Percentiles rank a stretch among this genome's conserved stretches.
These are phyloP conservation scores for Phytophthora multivora DNA, from an alignment of 352 stramenopile genomes.

Conservation along the genomic window DNA sequence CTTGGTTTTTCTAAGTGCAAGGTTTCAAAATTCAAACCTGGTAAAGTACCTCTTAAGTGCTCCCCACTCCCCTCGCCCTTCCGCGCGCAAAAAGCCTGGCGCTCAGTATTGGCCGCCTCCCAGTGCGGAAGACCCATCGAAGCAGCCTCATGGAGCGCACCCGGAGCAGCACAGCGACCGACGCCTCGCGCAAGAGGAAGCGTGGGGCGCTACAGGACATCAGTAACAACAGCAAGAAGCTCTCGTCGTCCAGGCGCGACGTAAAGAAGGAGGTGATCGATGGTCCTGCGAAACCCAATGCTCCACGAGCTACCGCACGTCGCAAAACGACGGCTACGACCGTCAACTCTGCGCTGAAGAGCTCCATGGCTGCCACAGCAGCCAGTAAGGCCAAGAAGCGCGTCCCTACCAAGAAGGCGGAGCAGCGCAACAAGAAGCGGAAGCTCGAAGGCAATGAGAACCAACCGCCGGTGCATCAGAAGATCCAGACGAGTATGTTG, in stretches of 20 bases:
- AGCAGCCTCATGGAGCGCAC: slow-evolving; percentile 25
- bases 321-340: slow-evolving; percentile 20
- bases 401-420: slow-evolving; percentile 30
- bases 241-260: slow-evolving; percentile 6
- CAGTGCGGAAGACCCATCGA: neutral
- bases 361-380: slow-evolving; percentile 24
- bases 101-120: slow-evolving; percentile 5
- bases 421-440: slow-evolving; percentile 47
- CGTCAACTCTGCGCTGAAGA: slow-evolving; percentile 36
- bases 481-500: slow-evolving; percentile 75
- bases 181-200: slow-evolving; percentile 73
- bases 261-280: slow-evolving; percentile 32
- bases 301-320: slow-evolving; percentile 7
- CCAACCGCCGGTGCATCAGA: slow-evolving; percentile 35
- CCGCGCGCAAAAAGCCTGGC: slow-evolving; percentile 26
- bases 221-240: slow-evolving; percentile 70
- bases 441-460: slow-evolving; percentile 50
- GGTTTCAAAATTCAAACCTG: slow-evolving; percentile 30
- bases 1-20: slow-evolving; percentile 19
- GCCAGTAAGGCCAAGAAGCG: slow-evolving; percentile 38
- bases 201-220: slow-evolving; percentile 82
- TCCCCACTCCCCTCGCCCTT: neutral
- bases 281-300: slow-evolving; percentile 2
- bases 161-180: slow-evolving; percentile 13
- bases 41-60: slow-evolving; percentile 16